Evolutionary conservation across 768 basidiomycete genomes (phyloP).

Genomic region (Gymnopilus junonius): DNA sequence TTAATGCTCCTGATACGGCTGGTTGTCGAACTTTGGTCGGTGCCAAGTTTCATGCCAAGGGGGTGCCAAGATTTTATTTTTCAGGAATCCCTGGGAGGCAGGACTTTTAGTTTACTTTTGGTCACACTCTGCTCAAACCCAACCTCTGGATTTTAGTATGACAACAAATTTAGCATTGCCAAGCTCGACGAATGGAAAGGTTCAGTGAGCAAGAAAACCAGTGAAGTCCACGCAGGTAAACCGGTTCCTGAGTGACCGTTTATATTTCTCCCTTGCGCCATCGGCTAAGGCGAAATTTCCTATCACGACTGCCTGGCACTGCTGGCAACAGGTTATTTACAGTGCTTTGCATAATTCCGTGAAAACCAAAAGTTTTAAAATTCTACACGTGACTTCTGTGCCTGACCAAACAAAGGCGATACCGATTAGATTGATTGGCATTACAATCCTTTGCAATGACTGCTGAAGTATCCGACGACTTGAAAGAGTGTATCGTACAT

Average conservation of each 20-base stretch:
- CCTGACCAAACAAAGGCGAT: no score
- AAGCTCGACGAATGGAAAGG: background rate
- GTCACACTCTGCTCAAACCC: constrained; percentile 3
- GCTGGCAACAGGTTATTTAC: no score
- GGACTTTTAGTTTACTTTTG: background rate
- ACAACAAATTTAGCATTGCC: background rate
- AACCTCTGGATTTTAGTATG: background rate
- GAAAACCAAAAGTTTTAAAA: no score
- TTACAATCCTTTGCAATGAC: no score
- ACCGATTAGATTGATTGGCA: no score
- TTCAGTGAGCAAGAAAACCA: background rate
- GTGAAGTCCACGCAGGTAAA: background rate
- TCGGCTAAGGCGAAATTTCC: background rate
- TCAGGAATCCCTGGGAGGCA: constrained; percentile 9
- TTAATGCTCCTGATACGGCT: constrained; percentile 25
- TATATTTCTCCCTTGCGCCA: background rate
- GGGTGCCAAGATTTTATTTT: constrained; percentile 5
- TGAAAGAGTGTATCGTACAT: no score
- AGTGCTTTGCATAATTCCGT: no score
- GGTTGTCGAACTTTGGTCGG: constrained; percentile 28
- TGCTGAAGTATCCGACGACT: no score
- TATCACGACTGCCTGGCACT: background rate
- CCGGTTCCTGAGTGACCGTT: background rate
- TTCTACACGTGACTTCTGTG: no score
- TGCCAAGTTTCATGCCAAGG: constrained; percentile 20